Percentiles rank a stretch among this genome's conserved stretches.
phyloP scores from a whole-genome alignment of 805 yeast genomes.

The Naumovozyma baii region DNA sequence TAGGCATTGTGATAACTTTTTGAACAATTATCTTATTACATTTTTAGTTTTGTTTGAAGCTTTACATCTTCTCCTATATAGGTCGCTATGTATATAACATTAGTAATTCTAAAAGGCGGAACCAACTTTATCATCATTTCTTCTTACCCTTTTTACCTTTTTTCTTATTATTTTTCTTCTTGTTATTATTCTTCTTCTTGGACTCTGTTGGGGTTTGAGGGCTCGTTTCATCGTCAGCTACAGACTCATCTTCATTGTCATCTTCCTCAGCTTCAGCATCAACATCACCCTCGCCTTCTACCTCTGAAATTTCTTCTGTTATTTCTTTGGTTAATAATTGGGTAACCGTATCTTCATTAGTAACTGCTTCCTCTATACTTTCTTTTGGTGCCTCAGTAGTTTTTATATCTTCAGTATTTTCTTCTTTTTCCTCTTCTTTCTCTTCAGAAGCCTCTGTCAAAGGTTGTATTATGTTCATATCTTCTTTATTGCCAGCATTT shows the following conservation, averaged over 20 bases:
- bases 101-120: too few relatives aligned
- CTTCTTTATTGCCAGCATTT: conserved; percentile 1
- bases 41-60: too few relatives aligned
- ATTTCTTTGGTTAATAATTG: conserved; percentile 1
- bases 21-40: too few relatives aligned
- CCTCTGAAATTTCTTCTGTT: conserved; percentile 5
- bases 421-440: background rate
- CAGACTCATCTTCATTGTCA: conserved; percentile 2
- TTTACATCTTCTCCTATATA: too few relatives aligned
- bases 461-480: background rate
- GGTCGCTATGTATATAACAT: too few relatives aligned
- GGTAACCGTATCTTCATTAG: background rate
- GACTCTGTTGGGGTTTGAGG: background rate
- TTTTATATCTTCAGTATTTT: background rate
- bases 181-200: background rate
- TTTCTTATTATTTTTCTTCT: conserved; percentile 4
- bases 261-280: conserved; percentile 2
- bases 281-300: conserved; percentile 1
- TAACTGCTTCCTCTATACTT: background rate
- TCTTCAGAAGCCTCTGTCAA: background rate
- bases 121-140: too few relatives aligned
- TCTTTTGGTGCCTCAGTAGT: background rate
- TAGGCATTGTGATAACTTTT: too few relatives aligned
- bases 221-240: background rate
- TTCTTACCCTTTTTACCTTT: conserved; percentile 6